phyloP scores from a whole-genome alignment of 2,329 filamentous ascomycete genomes.

The Paradendryphiella salina region DNA sequence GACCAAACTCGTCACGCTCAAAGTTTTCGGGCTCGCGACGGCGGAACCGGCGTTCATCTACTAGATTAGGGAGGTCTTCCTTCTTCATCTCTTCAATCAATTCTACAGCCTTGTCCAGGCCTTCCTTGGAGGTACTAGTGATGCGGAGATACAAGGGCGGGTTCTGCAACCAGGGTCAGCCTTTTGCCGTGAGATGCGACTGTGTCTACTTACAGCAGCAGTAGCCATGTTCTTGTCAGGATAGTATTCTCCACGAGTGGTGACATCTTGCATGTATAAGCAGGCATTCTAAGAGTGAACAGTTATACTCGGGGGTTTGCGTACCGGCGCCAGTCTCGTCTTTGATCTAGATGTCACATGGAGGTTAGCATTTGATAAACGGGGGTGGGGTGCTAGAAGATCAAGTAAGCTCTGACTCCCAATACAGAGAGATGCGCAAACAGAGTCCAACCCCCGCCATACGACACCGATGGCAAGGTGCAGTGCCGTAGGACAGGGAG shows the following conservation, averaged over 20 bases:
- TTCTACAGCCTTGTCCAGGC: conserved; percentile 82
- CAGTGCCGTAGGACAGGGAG: conserved; percentile 30
- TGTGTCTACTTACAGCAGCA: conserved; percentile 65
- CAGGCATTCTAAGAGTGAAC: conserved; percentile 63
- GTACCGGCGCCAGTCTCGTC: conserved; percentile 99
- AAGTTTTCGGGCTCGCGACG: conserved; percentile 77
- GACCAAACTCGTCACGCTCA: conserved; percentile 87
- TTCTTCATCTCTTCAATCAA: conserved; percentile 96
- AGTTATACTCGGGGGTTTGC: conserved; percentile 71
- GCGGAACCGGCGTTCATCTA: conserved; percentile 91
- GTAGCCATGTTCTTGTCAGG: conserved; percentile 98
- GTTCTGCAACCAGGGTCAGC: conserved; percentile 60
- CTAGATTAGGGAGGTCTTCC: conserved; percentile 90
- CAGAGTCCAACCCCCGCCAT: conserved; percentile 30
- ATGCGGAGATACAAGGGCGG: conserved; percentile 94
- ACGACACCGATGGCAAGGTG: conserved; percentile 59
- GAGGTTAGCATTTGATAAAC: conserved; percentile 92
- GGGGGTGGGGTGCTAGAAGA: conserved; percentile 52
- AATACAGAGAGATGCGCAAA: conserved; percentile 43
- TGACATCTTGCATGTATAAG: conserved; percentile 88
- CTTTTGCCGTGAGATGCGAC: not conserved
- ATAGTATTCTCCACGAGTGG: conserved; percentile 93
- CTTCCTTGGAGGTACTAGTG: conserved; percentile 87
- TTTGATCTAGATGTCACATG: conserved; percentile 94
- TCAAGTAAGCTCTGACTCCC: conserved; percentile 54